Percentiles rank a stretch among this genome's conserved stretches.
These are phyloP conservation scores for Tetracentron sinense DNA, from an alignment of 164 flowering plant species.

Conservation along the genomic window DNA sequence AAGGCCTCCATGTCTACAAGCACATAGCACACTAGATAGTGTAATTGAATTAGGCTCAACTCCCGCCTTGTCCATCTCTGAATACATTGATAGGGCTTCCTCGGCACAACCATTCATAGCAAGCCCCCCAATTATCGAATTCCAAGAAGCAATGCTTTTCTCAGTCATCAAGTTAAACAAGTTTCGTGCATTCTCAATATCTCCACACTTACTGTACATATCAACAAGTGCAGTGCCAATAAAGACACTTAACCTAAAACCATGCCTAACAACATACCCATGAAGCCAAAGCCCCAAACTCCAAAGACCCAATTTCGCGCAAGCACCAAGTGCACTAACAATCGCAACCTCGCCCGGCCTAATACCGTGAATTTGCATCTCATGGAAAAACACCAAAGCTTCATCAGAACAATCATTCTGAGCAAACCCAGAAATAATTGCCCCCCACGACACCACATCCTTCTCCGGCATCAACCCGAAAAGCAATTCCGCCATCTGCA, in stretches of 20 bases:
- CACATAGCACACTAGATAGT: neutral
- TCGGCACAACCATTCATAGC: slow-evolving; percentile 11
- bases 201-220: slow-evolving; percentile 16
- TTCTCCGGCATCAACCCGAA: slow-evolving; percentile 10
- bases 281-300: slow-evolving; percentile 7
- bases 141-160: slow-evolving; percentile 10
- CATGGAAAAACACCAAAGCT: slow-evolving; percentile 10
- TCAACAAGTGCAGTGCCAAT: slow-evolving; percentile 12
- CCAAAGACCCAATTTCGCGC: slow-evolving; percentile 3
- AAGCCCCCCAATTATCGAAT: slow-evolving; percentile 11
- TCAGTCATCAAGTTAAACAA: neutral
- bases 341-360: slow-evolving; percentile 2
- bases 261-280: slow-evolving; percentile 12
- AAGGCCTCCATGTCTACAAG: slow-evolving; percentile 9
- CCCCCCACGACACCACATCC: slow-evolving; percentile 16
- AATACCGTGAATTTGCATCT: slow-evolving; percentile 5
- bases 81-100: slow-evolving; percentile 5
- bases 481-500: slow-evolving; percentile 1
- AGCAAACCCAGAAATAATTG: slow-evolving; percentile 6
- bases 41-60: slow-evolving; percentile 3
- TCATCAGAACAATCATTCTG: slow-evolving; percentile 8
- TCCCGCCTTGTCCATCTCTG: neutral
- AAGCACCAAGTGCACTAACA: slow-evolving; percentile 13
- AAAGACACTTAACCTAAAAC: slow-evolving; percentile 2
- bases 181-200: neutral